Base-by-base conservation (phyloP, 2,329 filamentous ascomycete genomes). In the Ambrosiella xylebori region DNA sequence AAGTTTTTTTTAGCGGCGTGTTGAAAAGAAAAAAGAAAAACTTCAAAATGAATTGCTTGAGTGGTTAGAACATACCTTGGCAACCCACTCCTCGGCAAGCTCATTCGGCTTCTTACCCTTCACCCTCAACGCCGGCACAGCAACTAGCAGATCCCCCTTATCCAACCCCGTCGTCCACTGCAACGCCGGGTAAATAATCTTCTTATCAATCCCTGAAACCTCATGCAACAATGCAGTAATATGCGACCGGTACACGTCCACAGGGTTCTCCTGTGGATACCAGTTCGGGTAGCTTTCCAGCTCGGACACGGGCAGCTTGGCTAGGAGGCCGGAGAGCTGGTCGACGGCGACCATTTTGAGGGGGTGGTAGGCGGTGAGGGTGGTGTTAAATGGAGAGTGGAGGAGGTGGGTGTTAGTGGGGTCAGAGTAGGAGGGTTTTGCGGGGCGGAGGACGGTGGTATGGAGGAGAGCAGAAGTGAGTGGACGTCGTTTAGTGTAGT, bases 141-240 rank as follows among this genome's bases (percentile, higher is more conserved):
- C 83, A 52, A 95, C 71, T 57, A 86, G 79, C 64, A 94, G 72
- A 70, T 95, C 88, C 53, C 88, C 88, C 73, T 90, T 88, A 63
- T 93, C 88, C 19, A 89, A 75, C 41, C 83, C 80, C 62, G 80
- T 75, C 4, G 88, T 91, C 86, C 86, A 91, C 72, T 85, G 79
- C 47, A 95, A 73, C 41, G 81, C 81, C 35, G 81, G 80, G 71
- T 86, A 89, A 67, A 94, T 83, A 64, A 88, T 80, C 57, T 76
- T 73, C 39, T 76, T 68, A 59, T 87, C 84, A 36, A 88, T 84
- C 19, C 84, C 85, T 1, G 84, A 86, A 61, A 88, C 77, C 17
- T 79, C 73, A 39, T 79, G 73, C 45, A 94, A 72, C 54, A 86
- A 73, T 47, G 83, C 75, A 61, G 85, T 82, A 62, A 94, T 79